phyloP scores from a whole-genome alignment of 805 yeast species.

The Nakazawaea molendinolei region DNA sequence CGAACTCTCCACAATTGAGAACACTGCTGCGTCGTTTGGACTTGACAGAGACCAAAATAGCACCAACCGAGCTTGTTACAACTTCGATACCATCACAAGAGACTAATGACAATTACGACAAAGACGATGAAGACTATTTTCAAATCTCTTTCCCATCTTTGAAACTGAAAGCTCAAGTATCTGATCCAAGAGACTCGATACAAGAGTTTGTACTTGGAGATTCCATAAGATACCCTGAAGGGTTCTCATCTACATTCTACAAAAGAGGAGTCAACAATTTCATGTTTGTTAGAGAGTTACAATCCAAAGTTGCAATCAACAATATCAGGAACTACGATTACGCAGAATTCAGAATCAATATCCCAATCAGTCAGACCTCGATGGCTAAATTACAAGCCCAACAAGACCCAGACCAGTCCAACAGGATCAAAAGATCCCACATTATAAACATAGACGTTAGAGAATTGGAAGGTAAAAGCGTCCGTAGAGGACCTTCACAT shows the following conservation, averaged over 20 bases:
- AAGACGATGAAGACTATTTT: not conserved
- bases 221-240: constrained; percentile 30
- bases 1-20: not conserved
- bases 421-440: constrained; percentile 28
- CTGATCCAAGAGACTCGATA: constrained; percentile 2
- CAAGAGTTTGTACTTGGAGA: constrained; percentile 3
- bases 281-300: constrained; percentile 45
- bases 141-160: constrained; percentile 4
- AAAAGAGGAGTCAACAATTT: constrained; percentile 40
- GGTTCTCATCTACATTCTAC: constrained; percentile 43
- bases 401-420: constrained; percentile 16
- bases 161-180: not conserved
- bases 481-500: not conserved
- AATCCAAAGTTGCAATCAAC: constrained; percentile 36
- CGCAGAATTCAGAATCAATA: constrained; percentile 36
- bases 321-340: constrained; percentile 28
- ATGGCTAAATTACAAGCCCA: constrained; percentile 12
- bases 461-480: constrained; percentile 31
- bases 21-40: too few relatives aligned
- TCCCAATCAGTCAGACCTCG: constrained; percentile 28
- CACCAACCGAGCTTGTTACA: not conserved
- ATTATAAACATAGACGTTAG: constrained; percentile 35
- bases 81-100: not conserved
- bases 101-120: not conserved
- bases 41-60: too few relatives aligned